These are phyloP conservation scores for Citrus hindsii DNA, from an alignment of 345 rosid species.

Conservation along the genomic window DNA sequence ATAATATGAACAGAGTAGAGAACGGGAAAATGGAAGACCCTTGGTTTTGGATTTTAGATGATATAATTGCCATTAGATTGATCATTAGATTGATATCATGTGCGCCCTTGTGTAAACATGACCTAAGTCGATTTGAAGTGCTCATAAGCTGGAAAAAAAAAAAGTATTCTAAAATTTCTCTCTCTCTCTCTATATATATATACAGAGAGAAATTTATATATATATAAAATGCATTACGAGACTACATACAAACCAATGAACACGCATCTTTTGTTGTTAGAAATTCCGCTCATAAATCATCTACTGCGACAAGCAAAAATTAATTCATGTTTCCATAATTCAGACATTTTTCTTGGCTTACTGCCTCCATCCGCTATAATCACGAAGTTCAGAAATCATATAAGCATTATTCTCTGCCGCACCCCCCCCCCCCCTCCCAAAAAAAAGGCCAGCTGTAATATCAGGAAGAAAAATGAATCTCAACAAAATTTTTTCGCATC, in stretches of 20 bases:
- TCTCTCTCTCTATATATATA: too few species aligned
- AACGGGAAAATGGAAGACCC: too few species aligned
- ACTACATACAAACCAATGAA: too few species aligned
- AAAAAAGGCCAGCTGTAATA: neutral
- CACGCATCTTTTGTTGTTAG: too few species aligned
- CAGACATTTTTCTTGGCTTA: neutral
- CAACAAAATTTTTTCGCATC: constrained; percentile 20
- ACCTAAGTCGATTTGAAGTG: neutral
- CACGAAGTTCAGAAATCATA: neutral
- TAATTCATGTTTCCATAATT: neutral
- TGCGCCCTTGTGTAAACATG: too few species aligned
- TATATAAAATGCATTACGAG: too few species aligned
- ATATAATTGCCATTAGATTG: too few species aligned
- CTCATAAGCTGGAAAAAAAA: neutral
- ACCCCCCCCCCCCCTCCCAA: neutral
- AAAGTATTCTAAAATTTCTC: too few species aligned
- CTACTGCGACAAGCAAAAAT: neutral
- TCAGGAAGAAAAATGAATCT: neutral
- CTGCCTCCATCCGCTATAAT: neutral
- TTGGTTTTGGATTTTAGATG: too few species aligned
- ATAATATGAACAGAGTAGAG: too few species aligned
- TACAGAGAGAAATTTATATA: too few species aligned
- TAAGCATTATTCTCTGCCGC: neutral
- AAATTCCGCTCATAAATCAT: neutral
- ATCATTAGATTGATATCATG: too few species aligned